Evolutionary conservation across 768 basidiomycete genomes (phyloP), one percentile per base, ranked within the genome.

Genomic region (Lactarius hengduanensis): DNA sequence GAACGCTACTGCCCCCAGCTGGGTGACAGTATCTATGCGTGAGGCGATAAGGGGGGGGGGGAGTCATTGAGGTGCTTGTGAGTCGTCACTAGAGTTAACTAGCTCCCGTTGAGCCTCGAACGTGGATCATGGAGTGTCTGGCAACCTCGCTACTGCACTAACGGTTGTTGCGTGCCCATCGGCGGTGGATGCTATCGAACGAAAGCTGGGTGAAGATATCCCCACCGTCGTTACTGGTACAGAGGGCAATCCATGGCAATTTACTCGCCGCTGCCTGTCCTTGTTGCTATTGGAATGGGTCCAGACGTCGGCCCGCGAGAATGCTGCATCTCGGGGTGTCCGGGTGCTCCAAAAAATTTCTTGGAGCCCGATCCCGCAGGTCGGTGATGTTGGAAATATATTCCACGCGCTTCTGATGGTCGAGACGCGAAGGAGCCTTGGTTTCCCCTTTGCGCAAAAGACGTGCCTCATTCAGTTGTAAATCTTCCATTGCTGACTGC

Each of bases 391-490:
- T 38, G 30, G 36, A 54, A 69, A 70, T n/a, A 65, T 65, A 30
- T 47, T 62, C 38, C 58, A 43, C 53, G 62, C 45, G 30, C 59
- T 59, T 65, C 53, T 22, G 45, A 38, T 20, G 40, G 20, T 38
- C 41, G 32, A 57, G 28, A 73, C 45, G 53, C 70, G 73, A 28
- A 4, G 78, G 79, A 3, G 80, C 62, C 18, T 43, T 26, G 0
- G 72, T 54, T 8, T 61, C 71, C 0, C 79, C 78, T 62, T 79
- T 80, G 47, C 76, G 75, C 32, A 73, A 62, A 61, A 76, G 71
- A 56, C 78, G 78, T 6, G 73, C 64, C 66, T 80, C 78, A 66
- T 80, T 80, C 22, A 78, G 78, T 59, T 81, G 80, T 1, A 67
- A 66, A 66, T 80, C 80, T 66, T 81, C 80, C 73, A 74, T 57